Base-by-base conservation (phyloP, 1,139 yeast species). In the Taphrina sp. region DNA sequence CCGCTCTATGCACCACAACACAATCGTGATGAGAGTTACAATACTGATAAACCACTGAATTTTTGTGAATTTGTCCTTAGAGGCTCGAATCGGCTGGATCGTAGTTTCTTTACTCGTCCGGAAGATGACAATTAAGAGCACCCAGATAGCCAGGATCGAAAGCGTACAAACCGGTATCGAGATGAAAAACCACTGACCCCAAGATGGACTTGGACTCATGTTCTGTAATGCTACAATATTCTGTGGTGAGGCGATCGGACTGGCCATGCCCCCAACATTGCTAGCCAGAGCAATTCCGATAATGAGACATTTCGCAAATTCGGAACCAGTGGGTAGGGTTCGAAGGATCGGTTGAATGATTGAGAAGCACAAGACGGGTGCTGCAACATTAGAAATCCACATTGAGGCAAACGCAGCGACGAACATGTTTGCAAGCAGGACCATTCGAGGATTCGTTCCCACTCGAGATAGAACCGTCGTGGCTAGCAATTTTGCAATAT, bases 361-460 rank as follows among this genome's bases (percentile, higher is more conserved):
- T 1, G 96, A 87, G 67, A 79, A 88, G 70, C 95, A 85, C 58
- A 90, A 76, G 1, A 90, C 96, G 0, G 97, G 97, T 0, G 96
- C 92, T 1, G 97, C 97, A 41, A 90, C 96, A 67, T 90, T 90
- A 17, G 95, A 85, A 51, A 90, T 92, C 95, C 96, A 90, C 89
- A 92, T 90, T 10, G 95, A 82, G 49, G 86, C 80, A 64, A 90
- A 81, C 45, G 89, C 74, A 0, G 96, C 88, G 51, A 90, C 92
- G 47, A 78, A 73, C 96, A 90, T 88, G 61, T 86, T 82, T 5
- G 94, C 80, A 49, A 89, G 71, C 44, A 89, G 73, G 22, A 90
- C 84, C 52, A 79, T 76, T 34, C 83, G 76, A 12, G 97, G 97
- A 61, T 83, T 82, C 3, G 94, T 85, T 12, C 96, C 96, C 1